Percentiles rank a stretch among this genome's conserved stretches.
phyloP scores from a whole-genome alignment of 2,329 filamentous ascomycete genomes.

The Paecilomyces formosus region DNA sequence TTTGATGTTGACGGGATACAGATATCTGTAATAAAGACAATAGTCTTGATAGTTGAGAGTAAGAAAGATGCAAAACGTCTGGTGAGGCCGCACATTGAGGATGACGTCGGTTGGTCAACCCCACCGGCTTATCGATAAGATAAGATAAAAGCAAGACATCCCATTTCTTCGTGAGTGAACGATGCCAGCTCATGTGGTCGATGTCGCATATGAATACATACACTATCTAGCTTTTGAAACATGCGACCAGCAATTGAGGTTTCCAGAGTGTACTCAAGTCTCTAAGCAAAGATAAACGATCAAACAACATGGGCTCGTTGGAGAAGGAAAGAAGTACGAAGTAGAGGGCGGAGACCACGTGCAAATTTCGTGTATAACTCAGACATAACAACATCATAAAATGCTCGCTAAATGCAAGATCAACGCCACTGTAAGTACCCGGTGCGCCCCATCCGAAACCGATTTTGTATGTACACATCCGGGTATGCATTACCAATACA shows the following conservation, averaged over 20 bases:
- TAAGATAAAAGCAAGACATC: background rate
- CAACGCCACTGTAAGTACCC: background rate
- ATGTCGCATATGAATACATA: background rate
- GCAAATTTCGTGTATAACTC: background rate
- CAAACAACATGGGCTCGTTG: background rate
- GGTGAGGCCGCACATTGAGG: background rate
- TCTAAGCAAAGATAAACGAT: background rate
- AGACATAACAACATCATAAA: background rate
- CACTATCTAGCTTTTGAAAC: background rate
- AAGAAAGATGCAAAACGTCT: background rate
- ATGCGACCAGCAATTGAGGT: background rate
- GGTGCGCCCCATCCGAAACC: background rate
- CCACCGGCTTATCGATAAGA: slow-evolving; percentile 3
- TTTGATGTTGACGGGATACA: background rate
- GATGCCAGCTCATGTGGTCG: background rate
- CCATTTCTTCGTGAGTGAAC: background rate
- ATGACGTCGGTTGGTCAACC: slow-evolving; percentile 7
- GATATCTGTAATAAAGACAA: background rate
- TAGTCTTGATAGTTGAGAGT: background rate
- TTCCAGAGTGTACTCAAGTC: background rate
- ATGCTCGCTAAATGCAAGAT: background rate
- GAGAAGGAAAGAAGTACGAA: background rate
- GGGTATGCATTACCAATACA: background rate
- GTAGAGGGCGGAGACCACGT: background rate
- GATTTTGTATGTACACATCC: background rate